A percentile compares a stretch with the other conserved stretches of the same genome.
These are phyloP conservation scores for Plasmodium gonderi DNA, from an alignment of 169 alveolate genomes.

Conservation along the genomic window DNA sequence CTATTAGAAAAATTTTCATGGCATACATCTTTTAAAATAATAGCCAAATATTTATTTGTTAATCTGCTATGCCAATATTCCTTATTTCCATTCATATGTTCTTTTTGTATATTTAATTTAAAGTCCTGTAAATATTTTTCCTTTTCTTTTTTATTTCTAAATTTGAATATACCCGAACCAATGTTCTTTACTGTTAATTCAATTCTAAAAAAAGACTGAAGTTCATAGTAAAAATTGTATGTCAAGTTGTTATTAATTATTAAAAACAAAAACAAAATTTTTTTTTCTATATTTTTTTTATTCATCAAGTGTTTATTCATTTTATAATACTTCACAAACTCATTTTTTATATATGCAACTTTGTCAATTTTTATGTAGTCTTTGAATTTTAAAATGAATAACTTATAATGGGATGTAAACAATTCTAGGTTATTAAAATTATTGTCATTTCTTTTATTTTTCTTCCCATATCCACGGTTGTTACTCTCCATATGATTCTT, in stretches of 20 bases:
- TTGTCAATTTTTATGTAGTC: conserved; percentile 27
- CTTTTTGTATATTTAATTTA: conserved; percentile 31
- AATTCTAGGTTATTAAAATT: conserved; percentile 7
- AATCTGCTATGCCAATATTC: conserved; percentile 72
- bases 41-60: conserved; percentile 72
- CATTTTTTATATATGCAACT: conserved; percentile 24
- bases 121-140: conserved; percentile 58
- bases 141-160: conserved; percentile 41
- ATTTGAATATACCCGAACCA: conserved; percentile 70
- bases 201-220: conserved; percentile 16
- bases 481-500: not conserved
- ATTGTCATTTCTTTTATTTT: not conserved
- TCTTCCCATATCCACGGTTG: not conserved
- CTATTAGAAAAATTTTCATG: conserved; percentile 38
- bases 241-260: conserved; percentile 44
- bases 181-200: conserved; percentile 45
- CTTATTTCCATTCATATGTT: conserved; percentile 64
- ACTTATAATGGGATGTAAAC: conserved; percentile 28
- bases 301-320: conserved; percentile 9
- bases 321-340: conserved; percentile 41
- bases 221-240: not conserved
- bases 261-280: conserved; percentile 25
- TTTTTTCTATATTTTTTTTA: not conserved
- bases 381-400: conserved; percentile 35
- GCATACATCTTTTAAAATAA: conserved; percentile 51